Base-by-base conservation (phyloP, 2,329 filamentous ascomycete genomes). In the Coniochaeta sp. region DNA sequence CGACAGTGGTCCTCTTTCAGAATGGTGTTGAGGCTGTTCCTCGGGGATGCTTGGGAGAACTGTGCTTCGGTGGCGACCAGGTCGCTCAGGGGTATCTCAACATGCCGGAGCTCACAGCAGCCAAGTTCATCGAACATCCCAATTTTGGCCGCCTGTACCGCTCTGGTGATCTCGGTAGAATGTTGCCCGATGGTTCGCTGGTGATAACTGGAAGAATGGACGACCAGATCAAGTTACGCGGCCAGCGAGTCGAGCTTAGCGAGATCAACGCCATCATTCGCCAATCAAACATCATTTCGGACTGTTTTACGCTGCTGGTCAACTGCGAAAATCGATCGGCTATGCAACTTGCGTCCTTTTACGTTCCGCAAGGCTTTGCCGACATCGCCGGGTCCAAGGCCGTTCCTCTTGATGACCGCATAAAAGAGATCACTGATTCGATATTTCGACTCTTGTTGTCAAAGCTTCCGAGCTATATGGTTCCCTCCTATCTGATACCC, bases 11-110 rank as follows among this genome's bases (percentile, higher is more conserved):
- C 1, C 70, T 89, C 17, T 69, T 67, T 19, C 72, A 72, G 0
- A 73, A 74, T 4, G 69, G 74, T 2, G 68, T 86, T 4, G 72
- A 81, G 0, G 67, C 85, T 1, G 75, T 92, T 0, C 90, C 90
- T 0, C 71, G 83, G 7, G 91, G 91, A 3, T 89, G 85, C 63
- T 77, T 91, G 17, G 93, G 93, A 12, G 92, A 96, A 70, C 79
- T 96, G 7, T 96, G 90, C 68, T 95, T 96, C 70, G 91, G 91
- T 16, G 93, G 92, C 12, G 84, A 90, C 56, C 92, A 96, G 73
- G 85, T 96, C 5, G 87, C 85, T 47, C 79, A 81, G 42, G 91
- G 90, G 1, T 96, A 93, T 67, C 78, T 95, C 30, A 85, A 88
- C 60, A 78, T 82, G 71, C 80, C 84, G 0, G 78, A 81, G 3